phyloP scores from a whole-genome alignment of 2,329 filamentous ascomycete species.

The Zymoseptoria tritici region DNA sequence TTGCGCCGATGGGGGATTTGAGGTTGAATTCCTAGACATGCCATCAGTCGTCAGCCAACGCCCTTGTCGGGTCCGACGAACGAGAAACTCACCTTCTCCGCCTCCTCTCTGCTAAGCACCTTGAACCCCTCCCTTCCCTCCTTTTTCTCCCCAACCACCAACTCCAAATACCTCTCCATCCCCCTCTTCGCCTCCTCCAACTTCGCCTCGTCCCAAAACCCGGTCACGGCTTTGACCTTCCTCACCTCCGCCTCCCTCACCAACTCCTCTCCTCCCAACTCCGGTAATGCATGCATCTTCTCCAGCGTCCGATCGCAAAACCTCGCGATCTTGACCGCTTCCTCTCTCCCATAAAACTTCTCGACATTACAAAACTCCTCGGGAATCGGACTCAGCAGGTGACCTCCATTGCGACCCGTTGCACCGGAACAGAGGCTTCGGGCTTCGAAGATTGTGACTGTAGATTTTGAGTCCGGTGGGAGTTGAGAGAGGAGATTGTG shows the following conservation, averaged over 20 bases:
- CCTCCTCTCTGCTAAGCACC: conserved; percentile 9
- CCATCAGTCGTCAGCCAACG: not conserved
- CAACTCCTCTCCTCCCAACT: conserved; percentile 6
- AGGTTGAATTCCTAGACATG: conserved; percentile 11
- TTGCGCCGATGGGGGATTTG: conserved; percentile 12
- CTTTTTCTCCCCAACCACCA: conserved; percentile 8
- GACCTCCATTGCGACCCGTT: conserved; percentile 17
- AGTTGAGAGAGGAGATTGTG: conserved; percentile 9
- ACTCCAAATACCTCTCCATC: conserved; percentile 11
- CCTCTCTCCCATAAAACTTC: conserved; percentile 9
- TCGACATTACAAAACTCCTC: conserved; percentile 10
- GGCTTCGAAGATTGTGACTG: conserved; percentile 14
- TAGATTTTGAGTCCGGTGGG: not conserved
- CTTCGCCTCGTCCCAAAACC: conserved; percentile 7
- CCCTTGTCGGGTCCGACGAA: no score
- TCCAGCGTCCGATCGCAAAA: conserved; percentile 15
- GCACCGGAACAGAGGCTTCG: conserved; percentile 10
- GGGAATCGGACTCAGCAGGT: conserved; percentile 12
- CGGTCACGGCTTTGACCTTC: conserved; percentile 9
- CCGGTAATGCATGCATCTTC: conserved; percentile 8
- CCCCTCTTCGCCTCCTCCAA: conserved; percentile 10
- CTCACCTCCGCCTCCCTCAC: conserved; percentile 9
- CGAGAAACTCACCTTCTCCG: conserved; percentile 3
- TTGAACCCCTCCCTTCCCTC: conserved; percentile 1
- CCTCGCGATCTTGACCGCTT: conserved; percentile 11